Base-by-base conservation (phyloP, 1,139 yeast genomes). In the Zhuliangozyma blackwelliae region DNA sequence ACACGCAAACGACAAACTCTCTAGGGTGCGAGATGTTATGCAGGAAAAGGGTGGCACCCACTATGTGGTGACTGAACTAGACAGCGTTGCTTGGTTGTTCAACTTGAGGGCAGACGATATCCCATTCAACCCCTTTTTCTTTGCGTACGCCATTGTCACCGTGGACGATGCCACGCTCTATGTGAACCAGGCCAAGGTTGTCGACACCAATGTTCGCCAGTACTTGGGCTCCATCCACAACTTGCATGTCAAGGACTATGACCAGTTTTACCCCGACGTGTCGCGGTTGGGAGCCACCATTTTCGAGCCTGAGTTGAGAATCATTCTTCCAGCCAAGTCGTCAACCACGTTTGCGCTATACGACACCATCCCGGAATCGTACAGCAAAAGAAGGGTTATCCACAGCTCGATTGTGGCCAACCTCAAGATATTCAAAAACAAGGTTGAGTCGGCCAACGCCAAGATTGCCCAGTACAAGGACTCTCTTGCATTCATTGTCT, bases 1-100 rank as follows among this genome's bases (percentile, higher is more conserved):
- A 42, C 43, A 55, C 19, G 52, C 72, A 1, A 51, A 51, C 34
- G 55, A 50, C n/a, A 70, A 70, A 44, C 34, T 70, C 13, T 31
- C 34, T 2, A 45, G 60, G 27, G 54, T 68, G 7, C 54, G 74
- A 22, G 35, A 43, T 5, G 40, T 48, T 4, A 51, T 68, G 56
- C 40, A 36, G 5, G 46, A 48, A 7, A 39, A 43, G 19, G 39
- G 47, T 7, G 57, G 57, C 0, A 48, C 63, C 3, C 63, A 58
- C 39, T 52, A 68, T 35, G 48, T 76, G 5, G 56, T 73, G 3
- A 61, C 70, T 9, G 70, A 72, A 13, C 54, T 76, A 25, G 81
- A 76, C 50, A 79, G 75, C 35, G 58, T 75, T 36, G 79, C 80
- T 1, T 76, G 81, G 81, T 51, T 76, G 30, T 63, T 76, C 36